Percentiles rank a stretch among this genome's conserved stretches.
Conservation (phyloP, 2,329 filamentous ascomycete genomes). For the Arachnopeziza araneosa region DNA sequence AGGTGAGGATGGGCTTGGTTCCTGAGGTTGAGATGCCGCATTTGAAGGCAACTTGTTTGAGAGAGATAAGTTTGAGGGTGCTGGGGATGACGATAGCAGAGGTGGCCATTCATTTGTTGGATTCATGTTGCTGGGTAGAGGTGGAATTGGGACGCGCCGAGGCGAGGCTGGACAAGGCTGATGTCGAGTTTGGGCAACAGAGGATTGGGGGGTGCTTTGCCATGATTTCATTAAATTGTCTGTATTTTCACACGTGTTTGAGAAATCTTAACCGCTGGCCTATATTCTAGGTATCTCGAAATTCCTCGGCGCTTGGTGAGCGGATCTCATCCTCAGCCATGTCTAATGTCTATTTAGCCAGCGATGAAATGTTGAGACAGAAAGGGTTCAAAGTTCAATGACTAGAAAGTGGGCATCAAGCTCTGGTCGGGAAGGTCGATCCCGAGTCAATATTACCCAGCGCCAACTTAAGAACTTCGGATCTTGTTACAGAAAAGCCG, state of each 20-base stretch:
- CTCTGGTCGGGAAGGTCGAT: neutral
- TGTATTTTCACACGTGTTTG: no score
- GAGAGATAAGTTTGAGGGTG: constrained; percentile 43
- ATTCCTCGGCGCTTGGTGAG: no score
- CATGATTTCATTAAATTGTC: no score
- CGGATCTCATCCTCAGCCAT: neutral
- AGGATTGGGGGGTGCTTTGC: no score
- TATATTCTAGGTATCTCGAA: no score
- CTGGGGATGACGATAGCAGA: constrained; percentile 13
- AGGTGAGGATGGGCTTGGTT: constrained; percentile 49
- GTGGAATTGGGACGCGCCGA: neutral
- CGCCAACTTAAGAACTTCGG: neutral
- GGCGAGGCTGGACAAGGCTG: neutral
- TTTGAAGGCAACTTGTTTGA: constrained; percentile 54
- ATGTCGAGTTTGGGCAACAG: neutral
- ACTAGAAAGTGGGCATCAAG: neutral
- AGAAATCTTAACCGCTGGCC: no score
- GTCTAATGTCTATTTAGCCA: no score
- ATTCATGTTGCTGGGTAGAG: neutral
- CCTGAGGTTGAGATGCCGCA: constrained; percentile 56
- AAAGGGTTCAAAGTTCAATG: neutral
- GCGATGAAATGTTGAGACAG: neutral
- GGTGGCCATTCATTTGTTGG: neutral
- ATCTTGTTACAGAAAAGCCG: neutral
- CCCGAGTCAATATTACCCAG: neutral